Evolutionary conservation across 306 rosid genomes (phyloP).

Genomic region (Malus sylvestris): DNA sequence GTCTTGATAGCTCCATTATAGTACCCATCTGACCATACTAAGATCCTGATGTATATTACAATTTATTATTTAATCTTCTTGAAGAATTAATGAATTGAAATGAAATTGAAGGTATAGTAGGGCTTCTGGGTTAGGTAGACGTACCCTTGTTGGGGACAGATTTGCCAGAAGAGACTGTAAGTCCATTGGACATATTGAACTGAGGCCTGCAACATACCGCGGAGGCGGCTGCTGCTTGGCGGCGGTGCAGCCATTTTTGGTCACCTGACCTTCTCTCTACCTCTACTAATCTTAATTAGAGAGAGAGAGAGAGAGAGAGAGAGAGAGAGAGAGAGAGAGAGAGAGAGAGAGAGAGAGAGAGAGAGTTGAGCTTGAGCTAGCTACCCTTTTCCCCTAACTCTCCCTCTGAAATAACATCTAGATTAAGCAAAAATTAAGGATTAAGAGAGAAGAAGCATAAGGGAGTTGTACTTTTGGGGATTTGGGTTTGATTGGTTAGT

Average conservation of each 20-base stretch:
- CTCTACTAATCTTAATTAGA: background rate
- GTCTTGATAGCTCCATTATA: slow-evolving; percentile 97
- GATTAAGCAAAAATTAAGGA: background rate
- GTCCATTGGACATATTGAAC: slow-evolving; percentile 99
- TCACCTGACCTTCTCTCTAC: slow-evolving; percentile 1
- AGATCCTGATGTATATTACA: slow-evolving; percentile 36
- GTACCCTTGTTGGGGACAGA: slow-evolving; percentile 80
- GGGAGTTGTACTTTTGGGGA: background rate
- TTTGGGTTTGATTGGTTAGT: slow-evolving; percentile 15
- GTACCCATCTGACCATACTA: slow-evolving; percentile 90
- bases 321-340: background rate
- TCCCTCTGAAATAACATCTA: background rate
- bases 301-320: background rate
- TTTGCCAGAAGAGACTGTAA: slow-evolving; percentile 89
- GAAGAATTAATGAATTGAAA: background rate
- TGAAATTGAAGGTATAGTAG: background rate
- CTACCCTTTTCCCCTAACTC: background rate
- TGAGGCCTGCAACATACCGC: slow-evolving; percentile 67
- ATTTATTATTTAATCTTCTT: background rate
- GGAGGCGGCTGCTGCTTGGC: slow-evolving; percentile 40
- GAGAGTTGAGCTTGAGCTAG: background rate
- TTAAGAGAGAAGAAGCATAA: background rate
- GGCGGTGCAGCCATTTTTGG: slow-evolving; percentile 48
- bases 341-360: background rate
- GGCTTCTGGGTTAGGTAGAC: background rate